Conservation (phyloP, 2,329 filamentous ascomycete species). For the Myriosclerotinia duriaeana region DNA sequence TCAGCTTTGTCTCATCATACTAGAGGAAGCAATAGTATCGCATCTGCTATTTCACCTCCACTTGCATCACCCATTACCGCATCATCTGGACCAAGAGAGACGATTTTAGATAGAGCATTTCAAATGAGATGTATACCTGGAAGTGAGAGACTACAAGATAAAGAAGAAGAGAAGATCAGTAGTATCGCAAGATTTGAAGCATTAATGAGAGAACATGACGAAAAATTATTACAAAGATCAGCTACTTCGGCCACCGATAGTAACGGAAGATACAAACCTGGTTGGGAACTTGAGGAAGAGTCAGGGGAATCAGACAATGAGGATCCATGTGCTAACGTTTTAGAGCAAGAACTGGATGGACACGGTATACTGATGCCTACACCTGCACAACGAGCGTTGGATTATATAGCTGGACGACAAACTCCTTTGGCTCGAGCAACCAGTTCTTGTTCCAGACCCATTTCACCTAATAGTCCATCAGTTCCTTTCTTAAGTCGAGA, state of each 20-base stretch:
- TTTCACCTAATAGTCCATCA: conserved; percentile 34
- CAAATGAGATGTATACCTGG: conserved; percentile 63
- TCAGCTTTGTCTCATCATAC: conserved; percentile 57
- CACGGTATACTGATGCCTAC: conserved; percentile 36
- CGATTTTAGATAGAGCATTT: conserved; percentile 66
- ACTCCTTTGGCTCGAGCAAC: conserved; percentile 24
- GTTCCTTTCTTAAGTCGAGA: conserved; percentile 37
- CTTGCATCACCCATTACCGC: conserved; percentile 40
- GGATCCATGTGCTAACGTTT: conserved; percentile 43
- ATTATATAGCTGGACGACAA: conserved; percentile 40
- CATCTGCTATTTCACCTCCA: conserved; percentile 48
- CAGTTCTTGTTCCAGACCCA: conserved; percentile 25
- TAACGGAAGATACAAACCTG: conserved; percentile 32
- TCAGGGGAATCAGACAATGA: conserved; percentile 44
- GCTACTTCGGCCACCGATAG: conserved; percentile 14
- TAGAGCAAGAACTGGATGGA: conserved; percentile 27
- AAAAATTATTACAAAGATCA: conserved; percentile 42
- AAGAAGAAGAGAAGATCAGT: conserved; percentile 61
- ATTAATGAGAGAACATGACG: conserved; percentile 61
- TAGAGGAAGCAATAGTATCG: conserved; percentile 54
- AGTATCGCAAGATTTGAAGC: conserved; percentile 66
- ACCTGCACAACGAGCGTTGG: conserved; percentile 39
- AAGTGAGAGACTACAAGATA: conserved; percentile 48
- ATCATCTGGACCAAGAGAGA: conserved; percentile 56
- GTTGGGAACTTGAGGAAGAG: conserved; percentile 38